Evolutionary conservation across 2,329 filamentous ascomycete species (phyloP), one percentile per base, ranked within the genome.

Genomic region (Apiospora arundinis): DNA sequence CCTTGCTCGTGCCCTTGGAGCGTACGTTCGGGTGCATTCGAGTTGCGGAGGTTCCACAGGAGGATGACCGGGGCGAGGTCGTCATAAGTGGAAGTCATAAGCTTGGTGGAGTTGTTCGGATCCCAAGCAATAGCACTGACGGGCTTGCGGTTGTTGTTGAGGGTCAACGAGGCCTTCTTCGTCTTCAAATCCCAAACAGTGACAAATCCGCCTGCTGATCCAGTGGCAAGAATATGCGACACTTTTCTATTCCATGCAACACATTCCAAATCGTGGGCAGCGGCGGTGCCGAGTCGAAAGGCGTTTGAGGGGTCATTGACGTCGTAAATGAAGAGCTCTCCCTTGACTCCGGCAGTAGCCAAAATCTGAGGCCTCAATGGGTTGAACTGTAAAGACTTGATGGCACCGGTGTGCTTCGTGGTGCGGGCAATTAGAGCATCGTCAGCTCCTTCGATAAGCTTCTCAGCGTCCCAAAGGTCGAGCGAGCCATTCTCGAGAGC

Each of bases 161-260:
- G 87, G 46, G 95, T 98, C 82, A 99, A 85, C 70, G 95, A 98
- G 77, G 97, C 95, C 85, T 97, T 98, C 89, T 97, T 98, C 16
- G 94, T 95, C 86, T 97, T 98, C 75, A 98, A 88, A 83, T 99
- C 96, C 96, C 96, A 99, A 23, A 99, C 95, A 2, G 96, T 98
- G 46, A 98, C 95, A 78, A 98, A 97, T 5, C 96, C 96, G 68
- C 95, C 95, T 73, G 91, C 93, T 80, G 95, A 95, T 75, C 96
- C 96, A 12, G 95, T 98, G 23, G 95, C 96, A 76, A 99, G 85
- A 80, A 99, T 99, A 80, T 99, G 95, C 18, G 95, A 91, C 56
- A 98, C 95, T 85, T 97, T 98, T 80, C 95, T 95, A 84, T 99
- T 99, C 97, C 97, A 99, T 76, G 97, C 95, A 73, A 99, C 87